Percentiles rank a stretch among this genome's conserved stretches.
Evolutionary conservation across 345 rosid species (phyloP).

Genomic region (Aurinia saxatilis): DNA sequence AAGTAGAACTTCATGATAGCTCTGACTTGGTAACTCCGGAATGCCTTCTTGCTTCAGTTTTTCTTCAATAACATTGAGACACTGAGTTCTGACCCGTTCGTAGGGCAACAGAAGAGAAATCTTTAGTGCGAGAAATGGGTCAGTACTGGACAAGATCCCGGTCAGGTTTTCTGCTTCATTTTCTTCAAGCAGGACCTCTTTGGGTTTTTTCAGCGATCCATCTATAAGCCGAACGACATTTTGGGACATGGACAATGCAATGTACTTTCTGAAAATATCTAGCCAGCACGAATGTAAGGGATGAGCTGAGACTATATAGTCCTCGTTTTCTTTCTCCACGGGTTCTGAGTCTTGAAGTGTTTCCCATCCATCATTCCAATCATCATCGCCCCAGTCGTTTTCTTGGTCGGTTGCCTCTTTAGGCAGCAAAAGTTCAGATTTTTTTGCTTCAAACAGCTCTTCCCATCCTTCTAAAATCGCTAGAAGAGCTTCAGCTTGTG

Average conservation of each 20-base stretch:
- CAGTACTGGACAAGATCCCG: constrained; percentile 21
- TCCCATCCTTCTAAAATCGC: constrained; percentile 89
- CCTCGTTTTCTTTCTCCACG: constrained; percentile 35
- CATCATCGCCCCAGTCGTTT: constrained; percentile 66
- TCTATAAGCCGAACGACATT: constrained; percentile 54
- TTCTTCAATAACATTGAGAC: constrained; percentile 52
- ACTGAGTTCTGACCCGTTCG: constrained; percentile 40
- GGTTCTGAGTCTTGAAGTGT: constrained; percentile 77
- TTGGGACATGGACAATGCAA: constrained; percentile 28
- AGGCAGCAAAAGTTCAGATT: constrained; percentile 36
- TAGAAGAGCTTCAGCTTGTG: constrained; percentile 53
- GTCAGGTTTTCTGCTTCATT: constrained; percentile 46
- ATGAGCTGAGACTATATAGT: constrained; percentile 35
- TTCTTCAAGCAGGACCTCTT: constrained; percentile 50
- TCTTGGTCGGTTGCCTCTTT: constrained; percentile 38
- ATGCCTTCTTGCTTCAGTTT: constrained; percentile 55
- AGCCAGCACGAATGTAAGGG: constrained; percentile 81
- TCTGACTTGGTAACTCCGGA: constrained; percentile 34
- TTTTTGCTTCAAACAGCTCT: constrained; percentile 47
- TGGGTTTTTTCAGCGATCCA: constrained; percentile 45
- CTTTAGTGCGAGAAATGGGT: constrained; percentile 51
- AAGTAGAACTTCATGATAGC: constrained; percentile 44
- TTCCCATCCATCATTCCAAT: constrained; percentile 99
- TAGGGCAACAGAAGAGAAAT: constrained; percentile 70
- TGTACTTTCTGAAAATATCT: constrained; percentile 44